Conservation (phyloP, 1,284 basidiomycete genomes). For the Microbotryum saponariae region DNA sequence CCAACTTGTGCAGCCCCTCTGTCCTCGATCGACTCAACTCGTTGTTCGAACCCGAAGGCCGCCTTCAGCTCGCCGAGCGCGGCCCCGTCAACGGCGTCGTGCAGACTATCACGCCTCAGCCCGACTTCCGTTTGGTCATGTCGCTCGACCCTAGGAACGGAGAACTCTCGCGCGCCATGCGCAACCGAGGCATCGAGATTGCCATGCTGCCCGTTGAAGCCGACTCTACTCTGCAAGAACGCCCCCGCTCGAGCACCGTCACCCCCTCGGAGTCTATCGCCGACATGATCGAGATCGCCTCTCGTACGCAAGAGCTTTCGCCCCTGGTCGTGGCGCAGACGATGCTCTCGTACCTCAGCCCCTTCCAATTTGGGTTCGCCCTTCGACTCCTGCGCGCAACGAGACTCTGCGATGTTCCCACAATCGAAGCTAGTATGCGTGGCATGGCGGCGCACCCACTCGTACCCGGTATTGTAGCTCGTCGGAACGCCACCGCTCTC, state of each 20-base stretch:
- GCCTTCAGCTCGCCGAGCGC: conserved; percentile 76
- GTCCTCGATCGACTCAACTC: conserved; percentile 96
- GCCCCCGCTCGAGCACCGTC: neutral
- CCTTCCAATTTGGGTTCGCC: conserved; percentile 9
- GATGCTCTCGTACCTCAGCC: conserved; percentile 8
- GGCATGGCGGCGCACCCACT: conserved; percentile 15
- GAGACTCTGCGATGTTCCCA: neutral
- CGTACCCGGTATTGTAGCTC: neutral
- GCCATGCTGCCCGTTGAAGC: conserved; percentile 36
- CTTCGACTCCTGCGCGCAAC: conserved; percentile 20
- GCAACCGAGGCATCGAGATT: conserved; percentile 92
- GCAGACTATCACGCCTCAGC: conserved; percentile 70
- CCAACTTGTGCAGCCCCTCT: conserved; percentile 90
- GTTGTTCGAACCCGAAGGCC: conserved; percentile 76
- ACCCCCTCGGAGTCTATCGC: neutral
- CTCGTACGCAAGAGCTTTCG: neutral
- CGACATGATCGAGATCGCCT: too few species aligned
- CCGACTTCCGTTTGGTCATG: conserved; percentile 90
- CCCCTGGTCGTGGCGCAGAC: conserved; percentile 1
- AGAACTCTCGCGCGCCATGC: conserved; percentile 95
- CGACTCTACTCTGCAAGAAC: neutral
- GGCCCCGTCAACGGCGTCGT: conserved; percentile 73
- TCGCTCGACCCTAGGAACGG: conserved; percentile 82
- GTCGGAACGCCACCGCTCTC: too few species aligned
- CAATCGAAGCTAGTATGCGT: conserved; percentile 13